Evolutionary conservation across 2,329 filamentous ascomycete species (phyloP), one percentile per base, ranked within the genome.

Genomic region (Daldinia sp.): DNA sequence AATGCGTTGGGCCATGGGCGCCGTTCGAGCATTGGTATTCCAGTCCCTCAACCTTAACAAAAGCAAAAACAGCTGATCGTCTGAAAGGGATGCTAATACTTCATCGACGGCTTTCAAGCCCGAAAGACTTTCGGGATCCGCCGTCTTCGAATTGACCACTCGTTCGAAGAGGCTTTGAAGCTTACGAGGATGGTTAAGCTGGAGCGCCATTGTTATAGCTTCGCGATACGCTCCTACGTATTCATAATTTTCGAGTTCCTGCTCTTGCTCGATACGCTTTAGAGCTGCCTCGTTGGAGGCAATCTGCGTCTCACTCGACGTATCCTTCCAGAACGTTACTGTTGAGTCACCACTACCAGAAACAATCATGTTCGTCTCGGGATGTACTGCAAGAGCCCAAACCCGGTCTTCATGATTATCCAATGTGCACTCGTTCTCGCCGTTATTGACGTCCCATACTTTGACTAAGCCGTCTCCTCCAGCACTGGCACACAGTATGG

Each of bases 391-490:
- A 15, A 98, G 81, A 0, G 93, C 93, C 94, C 94, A 97, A 0
- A 98, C 94, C 59, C 95, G 88, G 78, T 99, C 95, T 71, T 93
- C 93, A 77, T 99, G 95, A 78, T 98, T 98, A 78, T 99, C 95
- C 3, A 99, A 84, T 0, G 95, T 99, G 68, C 91, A 90, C 69
- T 94, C 92, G 2, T 89, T 83, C 77, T 98, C 95, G 47, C 94
- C 93, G 1, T 85, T 89, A 73, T 90, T 90, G 10, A 91, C 90
- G 70, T 97, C 92, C 95, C 95, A 99, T 29, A 99, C 87, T 78
- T 98, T 99, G 61, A 99, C 93, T 3, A 99, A 85, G 1, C 95
- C 95, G 77, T 99, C 96, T 61, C 93, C 94, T 35, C 92, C 95
- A 11, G 95, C 94, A 68, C 91, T 96, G 30, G 91, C 93, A 60